Evolutionary conservation across 116 monocot genomes (phyloP), one percentile per base, ranked within the genome.

Genomic region (Posidonia oceanica): DNA sequence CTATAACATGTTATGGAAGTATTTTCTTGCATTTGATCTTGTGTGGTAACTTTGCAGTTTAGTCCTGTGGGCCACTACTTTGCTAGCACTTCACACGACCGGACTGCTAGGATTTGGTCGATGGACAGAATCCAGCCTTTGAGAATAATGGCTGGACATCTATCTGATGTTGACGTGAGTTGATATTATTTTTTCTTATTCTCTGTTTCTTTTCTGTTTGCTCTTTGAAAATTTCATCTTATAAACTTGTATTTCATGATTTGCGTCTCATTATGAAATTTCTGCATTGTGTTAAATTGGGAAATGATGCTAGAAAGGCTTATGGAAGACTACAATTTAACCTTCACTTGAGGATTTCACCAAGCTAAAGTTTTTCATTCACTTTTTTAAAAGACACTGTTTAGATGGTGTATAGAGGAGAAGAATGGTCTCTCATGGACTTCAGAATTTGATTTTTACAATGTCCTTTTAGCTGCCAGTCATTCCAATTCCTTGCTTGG

Each of bases 81-180:
- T 81, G 93, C 86, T 71, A 99, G 90, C 79, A 69, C 80, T 75
- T 99, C 99, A 44, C 99, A 99, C 86, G 99, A 99, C 76, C 87
- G 99, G 54, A 99, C 99, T 65, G 99, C 90, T 72, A 87, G 93
- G 76, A 69, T 99, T 78, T 99, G 99, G 99, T 93, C 99, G 29
- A 88, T 99, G 93, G 99, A 99, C 57, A 82, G 86, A 81, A 84
- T 93, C 16, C 90, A 99, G 68, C 99, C 99, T 62, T 72, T 99
- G 72, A 78, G 99, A 48, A 88, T 99, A 81, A 86, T 99, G 93
- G 99, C 99, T 72, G 99, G 99, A n/a, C 99, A 99, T 83, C 81
- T 93, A 53, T 93, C 99, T 76, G 99, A 99, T 80, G 93, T 99
- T 79, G 99, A 99, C 86, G 93, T 99, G 82, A 82, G 87, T 81